A percentile compares a stretch with the other conserved stretches of the same genome.
phyloP scores from a whole-genome alignment of 192 early-diverging fungal genomes.

The Dissophora globulifera region DNA sequence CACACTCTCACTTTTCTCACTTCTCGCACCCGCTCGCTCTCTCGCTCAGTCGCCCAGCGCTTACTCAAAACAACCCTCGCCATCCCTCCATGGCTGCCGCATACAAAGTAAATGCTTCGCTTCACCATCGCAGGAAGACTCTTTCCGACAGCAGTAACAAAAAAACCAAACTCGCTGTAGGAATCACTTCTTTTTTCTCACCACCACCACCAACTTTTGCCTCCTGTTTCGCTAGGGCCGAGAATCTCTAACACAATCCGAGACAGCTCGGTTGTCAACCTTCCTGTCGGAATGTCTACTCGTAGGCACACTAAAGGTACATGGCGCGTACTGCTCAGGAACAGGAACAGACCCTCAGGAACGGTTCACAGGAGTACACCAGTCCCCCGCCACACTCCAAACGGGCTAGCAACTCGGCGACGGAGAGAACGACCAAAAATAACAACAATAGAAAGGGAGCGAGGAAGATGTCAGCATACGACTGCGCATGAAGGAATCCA shows the following conservation, averaged over 20 bases:
- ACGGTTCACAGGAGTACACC: not conserved
- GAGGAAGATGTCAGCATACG: no score
- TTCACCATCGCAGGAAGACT: not conserved
- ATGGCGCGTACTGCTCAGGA: not conserved
- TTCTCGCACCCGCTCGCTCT: not conserved
- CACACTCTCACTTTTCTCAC: no score
- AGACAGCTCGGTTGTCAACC: constrained; percentile 63
- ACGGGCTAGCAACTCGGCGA: no score
- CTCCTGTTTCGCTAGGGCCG: constrained; percentile 49
- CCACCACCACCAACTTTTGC: not conserved
- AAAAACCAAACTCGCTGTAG: not conserved
- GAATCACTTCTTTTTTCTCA: not conserved
- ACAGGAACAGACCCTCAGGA: not conserved
- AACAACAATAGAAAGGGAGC: no score
- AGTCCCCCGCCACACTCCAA: no score
- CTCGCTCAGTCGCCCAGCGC: no score
- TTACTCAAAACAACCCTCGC: no score
- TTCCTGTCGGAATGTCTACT: constrained; percentile 75
- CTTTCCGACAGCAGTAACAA: not conserved
- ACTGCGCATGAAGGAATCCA: no score
- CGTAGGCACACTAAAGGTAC: constrained; percentile 72
- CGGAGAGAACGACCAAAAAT: no score
- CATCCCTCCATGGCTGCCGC: constrained; percentile 9
- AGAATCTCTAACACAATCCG: constrained; percentile 51
- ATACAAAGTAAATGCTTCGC: constrained; percentile 42